phyloP scores from a whole-genome alignment of 305 asterid species.

The Fraxinus angustifolia region DNA sequence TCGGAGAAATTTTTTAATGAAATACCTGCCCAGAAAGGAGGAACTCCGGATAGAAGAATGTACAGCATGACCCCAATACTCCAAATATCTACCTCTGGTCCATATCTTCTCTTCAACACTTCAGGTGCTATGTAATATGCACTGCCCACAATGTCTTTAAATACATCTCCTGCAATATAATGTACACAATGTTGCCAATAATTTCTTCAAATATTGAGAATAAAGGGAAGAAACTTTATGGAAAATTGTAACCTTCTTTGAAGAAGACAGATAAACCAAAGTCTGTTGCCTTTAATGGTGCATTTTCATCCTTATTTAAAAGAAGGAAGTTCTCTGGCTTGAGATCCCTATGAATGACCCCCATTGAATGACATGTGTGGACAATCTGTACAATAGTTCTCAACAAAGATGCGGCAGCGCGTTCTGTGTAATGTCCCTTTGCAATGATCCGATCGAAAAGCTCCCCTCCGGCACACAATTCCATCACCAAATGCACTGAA shows the following conservation, averaged over 20 bases:
- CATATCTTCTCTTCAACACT: constrained; percentile 58
- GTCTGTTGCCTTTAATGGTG: constrained; percentile 64
- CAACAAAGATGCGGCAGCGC: constrained; percentile 54
- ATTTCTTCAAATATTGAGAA: not conserved
- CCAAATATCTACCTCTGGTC: constrained; percentile 65
- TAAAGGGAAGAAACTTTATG: not conserved
- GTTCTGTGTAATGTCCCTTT: constrained; percentile 56
- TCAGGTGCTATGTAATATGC: constrained; percentile 69
- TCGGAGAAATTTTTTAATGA: not conserved
- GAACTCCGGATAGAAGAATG: constrained; percentile 61
- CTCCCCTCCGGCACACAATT: constrained; percentile 67
- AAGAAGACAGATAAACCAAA: constrained; percentile 61
- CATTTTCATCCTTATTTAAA: constrained; percentile 49
- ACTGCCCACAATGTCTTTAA: constrained; percentile 62
- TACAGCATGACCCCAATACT: constrained; percentile 67
- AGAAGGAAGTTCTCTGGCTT: constrained; percentile 63
- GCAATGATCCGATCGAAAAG: constrained; percentile 62
- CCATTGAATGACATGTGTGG: constrained; percentile 65
- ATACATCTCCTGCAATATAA: constrained; percentile 42
- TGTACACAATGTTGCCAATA: not conserved
- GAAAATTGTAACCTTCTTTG: constrained; percentile 40
- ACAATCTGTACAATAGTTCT: constrained; percentile 59
- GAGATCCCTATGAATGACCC: constrained; percentile 59
- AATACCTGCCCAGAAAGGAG: constrained; percentile 68
- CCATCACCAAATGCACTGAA: constrained; percentile 54